Conservation (phyloP, 768 basidiomycete genomes). For the Coprinellus micaceus region DNA sequence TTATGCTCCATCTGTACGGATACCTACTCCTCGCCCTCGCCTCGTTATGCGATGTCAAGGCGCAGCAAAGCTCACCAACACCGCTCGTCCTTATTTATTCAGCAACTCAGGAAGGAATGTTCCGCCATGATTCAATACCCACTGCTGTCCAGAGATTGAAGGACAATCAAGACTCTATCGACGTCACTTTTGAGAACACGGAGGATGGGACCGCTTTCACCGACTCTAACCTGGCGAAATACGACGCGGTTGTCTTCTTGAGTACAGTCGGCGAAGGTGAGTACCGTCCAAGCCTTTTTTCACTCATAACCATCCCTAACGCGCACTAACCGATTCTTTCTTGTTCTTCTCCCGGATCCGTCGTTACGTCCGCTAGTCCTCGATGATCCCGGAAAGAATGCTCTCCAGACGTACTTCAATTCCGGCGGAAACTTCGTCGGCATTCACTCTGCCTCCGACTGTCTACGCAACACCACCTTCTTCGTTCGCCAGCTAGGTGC, state of each 20-base stretch:
- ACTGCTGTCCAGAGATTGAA: constrained; percentile 58
- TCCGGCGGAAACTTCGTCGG: constrained; percentile 69
- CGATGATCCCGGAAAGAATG: constrained; percentile 52
- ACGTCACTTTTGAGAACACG: constrained; percentile 57
- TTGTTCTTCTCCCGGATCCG: too few species aligned
- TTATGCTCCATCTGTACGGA: not conserved
- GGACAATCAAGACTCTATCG: constrained; percentile 39
- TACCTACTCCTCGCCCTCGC: constrained; percentile 7
- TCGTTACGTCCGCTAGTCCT: constrained; percentile 60
- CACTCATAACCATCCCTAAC: too few species aligned
- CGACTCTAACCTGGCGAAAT: constrained; percentile 47
- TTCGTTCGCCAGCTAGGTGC: constrained; percentile 54
- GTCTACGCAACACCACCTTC: constrained; percentile 53
- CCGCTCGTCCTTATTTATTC: constrained; percentile 65
- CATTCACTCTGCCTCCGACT: constrained; percentile 64
- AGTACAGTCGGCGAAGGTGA: constrained; percentile 66
- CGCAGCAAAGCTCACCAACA: constrained; percentile 25
- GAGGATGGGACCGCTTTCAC: constrained; percentile 60
- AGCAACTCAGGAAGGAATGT: constrained; percentile 45
- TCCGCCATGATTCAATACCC: constrained; percentile 74
- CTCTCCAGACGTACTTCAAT: constrained; percentile 63
- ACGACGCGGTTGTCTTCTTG: constrained; percentile 68
- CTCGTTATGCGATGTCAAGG: constrained; percentile 1
- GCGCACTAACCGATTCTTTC: too few species aligned
- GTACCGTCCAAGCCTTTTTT: constrained; percentile 15